Conservation (phyloP, 1,284 basidiomycete species). For the Wolfiporia cocos region DNA sequence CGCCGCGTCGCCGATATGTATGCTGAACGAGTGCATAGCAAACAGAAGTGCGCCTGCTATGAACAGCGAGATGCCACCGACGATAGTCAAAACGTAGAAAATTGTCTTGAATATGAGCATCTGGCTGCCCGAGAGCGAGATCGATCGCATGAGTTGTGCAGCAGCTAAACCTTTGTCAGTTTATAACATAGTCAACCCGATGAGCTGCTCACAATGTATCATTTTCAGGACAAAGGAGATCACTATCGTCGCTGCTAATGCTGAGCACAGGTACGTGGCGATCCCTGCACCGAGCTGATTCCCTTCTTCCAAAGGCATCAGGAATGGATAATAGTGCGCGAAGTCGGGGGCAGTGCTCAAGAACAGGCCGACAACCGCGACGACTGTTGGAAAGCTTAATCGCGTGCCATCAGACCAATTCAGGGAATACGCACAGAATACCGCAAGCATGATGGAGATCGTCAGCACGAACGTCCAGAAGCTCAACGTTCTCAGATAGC, state of each 20-base stretch:
- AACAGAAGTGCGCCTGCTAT: slow-evolving; percentile 63
- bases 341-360: slow-evolving; percentile 66
- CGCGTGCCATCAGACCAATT: slow-evolving; percentile 1
- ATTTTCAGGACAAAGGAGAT: slow-evolving; percentile 45
- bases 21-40: slow-evolving; percentile 51
- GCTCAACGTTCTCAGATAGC: slow-evolving; percentile 33
- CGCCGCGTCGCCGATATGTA: slow-evolving; percentile 31
- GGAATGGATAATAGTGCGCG: slow-evolving; percentile 62
- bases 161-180: slow-evolving; percentile 30
- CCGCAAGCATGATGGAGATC: slow-evolving; percentile 45
- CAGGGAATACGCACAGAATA: slow-evolving; percentile 46
- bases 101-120: slow-evolving; percentile 60
- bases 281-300: slow-evolving; percentile 54
- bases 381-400: slow-evolving; percentile 36
- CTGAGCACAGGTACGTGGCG: slow-evolving; percentile 61
- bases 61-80: slow-evolving; percentile 58
- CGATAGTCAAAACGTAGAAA: slow-evolving; percentile 55
- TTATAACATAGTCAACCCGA: not conserved
- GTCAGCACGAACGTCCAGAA: slow-evolving; percentile 54
- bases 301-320: slow-evolving; percentile 43
- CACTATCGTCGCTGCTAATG: slow-evolving; percentile 53
- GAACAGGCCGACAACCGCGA: slow-evolving; percentile 62
- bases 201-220: slow-evolving; percentile 46
- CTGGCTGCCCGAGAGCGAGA: slow-evolving; percentile 57
- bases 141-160: slow-evolving; percentile 43